Base-by-base conservation (phyloP, 371 early-diverging fungal species). In the Haplosporangium sp. region DNA sequence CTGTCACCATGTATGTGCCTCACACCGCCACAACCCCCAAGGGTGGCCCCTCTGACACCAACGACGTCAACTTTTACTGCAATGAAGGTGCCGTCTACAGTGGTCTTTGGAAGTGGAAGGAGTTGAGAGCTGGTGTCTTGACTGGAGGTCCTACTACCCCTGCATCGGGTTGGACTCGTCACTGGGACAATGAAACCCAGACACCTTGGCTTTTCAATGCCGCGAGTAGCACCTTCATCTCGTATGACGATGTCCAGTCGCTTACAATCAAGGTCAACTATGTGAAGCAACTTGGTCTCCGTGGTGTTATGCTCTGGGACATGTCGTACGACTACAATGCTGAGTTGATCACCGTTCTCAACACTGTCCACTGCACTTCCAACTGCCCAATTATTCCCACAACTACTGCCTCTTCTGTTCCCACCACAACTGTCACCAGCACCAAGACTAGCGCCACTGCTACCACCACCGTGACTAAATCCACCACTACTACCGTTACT, bases 201-300 rank as follows among this genome's bases (percentile, higher is more conserved):
- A 92, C 93, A 0, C 93, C 93, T n/a, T 92, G 92, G 93, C 73
- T 93, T 65, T 92, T 89, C 84, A 89, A 91, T 53, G 77, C 87
- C 4, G 65, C 83, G 2, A 76, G 82, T 50, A 85, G 87, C 39
- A 84, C 77, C 0, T 91, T 87, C 61, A 86, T 93, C 48, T 88
- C 90, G 15, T 93, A 91, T 66, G 92, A 93, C 70, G 92, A 92
- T 73, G 86, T 89, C 34, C 61, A 75, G 17, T 92, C 91, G 5
- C 52, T 92, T 9, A 72, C 76, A 6, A 72, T 87, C 63, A 93
- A 93, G 67, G 87, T 90, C n/a, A 69, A 87, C 9, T 86, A 86
- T 76, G 89, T 87, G 48, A 64, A 87, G 37, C 74, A 73, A 56
- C 84, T 84, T 6, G 86, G 84, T 20, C 63, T 92, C 44, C 87